phyloP scores from a whole-genome alignment of 192 early-diverging fungal species.

The Backusella luteola region DNA sequence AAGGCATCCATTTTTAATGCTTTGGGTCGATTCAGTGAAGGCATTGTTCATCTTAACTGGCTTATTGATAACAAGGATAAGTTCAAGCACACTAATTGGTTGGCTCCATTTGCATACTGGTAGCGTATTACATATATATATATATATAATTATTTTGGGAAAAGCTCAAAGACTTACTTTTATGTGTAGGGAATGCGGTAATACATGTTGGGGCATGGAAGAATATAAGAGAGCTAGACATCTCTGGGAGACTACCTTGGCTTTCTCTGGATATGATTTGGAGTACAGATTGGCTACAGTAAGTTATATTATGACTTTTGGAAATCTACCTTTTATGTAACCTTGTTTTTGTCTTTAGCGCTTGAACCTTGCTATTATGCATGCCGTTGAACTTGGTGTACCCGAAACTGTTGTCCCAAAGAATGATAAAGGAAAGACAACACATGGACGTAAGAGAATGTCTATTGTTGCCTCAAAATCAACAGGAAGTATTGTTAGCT shows the following conservation, averaged over 20 bases:
- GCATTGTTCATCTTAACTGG: conserved; percentile 48
- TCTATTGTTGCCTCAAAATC: conserved; percentile 26
- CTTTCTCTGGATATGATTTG: conserved; percentile 49
- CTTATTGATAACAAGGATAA: conserved; percentile 45
- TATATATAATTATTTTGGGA: neutral
- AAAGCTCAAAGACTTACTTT: neutral
- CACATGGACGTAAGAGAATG: conserved; percentile 38
- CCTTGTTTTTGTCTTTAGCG: conserved; percentile 15
- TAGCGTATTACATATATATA: neutral
- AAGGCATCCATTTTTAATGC: conserved; percentile 51
- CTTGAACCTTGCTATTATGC: conserved; percentile 31
- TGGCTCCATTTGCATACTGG: conserved; percentile 56
- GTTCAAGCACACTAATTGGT: conserved; percentile 44
- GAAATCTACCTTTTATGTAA: neutral
- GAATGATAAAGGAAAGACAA: conserved; percentile 20
- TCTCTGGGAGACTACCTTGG: conserved; percentile 46
- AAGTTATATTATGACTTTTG: conserved; percentile 1
- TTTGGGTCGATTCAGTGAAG: conserved; percentile 39
- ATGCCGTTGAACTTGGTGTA: conserved; percentile 35
- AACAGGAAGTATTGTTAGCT: conserved; percentile 9
- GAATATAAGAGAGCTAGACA: conserved; percentile 34
- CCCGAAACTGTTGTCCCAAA: conserved; percentile 20
- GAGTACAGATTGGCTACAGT: conserved; percentile 43
- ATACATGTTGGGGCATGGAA: conserved; percentile 44
- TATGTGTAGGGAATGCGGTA: conserved; percentile 43